Evolutionary conservation across 352 stramenopile genomes (phyloP).

Genomic region (Phytopythium chamaehyphon): DNA sequence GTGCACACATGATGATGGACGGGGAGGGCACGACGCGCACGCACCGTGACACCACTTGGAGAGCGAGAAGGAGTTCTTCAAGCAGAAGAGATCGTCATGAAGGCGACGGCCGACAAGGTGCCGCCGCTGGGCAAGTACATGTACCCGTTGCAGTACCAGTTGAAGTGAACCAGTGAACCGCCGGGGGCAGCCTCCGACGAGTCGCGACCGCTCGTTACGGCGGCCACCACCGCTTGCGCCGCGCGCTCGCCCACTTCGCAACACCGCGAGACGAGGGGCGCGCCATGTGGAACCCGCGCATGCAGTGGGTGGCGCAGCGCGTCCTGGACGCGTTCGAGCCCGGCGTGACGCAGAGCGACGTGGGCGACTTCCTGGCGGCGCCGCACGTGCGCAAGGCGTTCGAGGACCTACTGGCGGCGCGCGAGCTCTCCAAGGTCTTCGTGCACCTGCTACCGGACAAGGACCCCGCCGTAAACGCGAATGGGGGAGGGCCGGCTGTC

Average conservation of each 20-base stretch:
- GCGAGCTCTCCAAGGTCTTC: conserved; percentile 73
- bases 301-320: conserved; percentile 79
- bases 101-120: too few relatives aligned
- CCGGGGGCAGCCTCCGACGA: too few relatives aligned
- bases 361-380: conserved; percentile 63
- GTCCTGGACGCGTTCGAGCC: conserved; percentile 81
- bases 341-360: conserved; percentile 38
- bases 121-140: neutral
- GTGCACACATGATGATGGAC: too few relatives aligned
- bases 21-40: too few relatives aligned
- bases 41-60: too few relatives aligned
- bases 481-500: neutral
- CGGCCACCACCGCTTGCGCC: too few relatives aligned
- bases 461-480: conserved; percentile 1
- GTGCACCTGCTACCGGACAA: conserved; percentile 54
- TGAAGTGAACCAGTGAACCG: too few relatives aligned
- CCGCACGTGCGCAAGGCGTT: conserved; percentile 56
- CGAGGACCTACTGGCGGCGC: conserved; percentile 68
- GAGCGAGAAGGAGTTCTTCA: too few relatives aligned
- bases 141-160: too few relatives aligned
- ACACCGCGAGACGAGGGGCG: neutral
- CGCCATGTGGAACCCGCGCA: conserved; percentile 68
- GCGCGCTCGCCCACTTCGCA: too few relatives aligned
- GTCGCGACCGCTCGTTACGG: too few relatives aligned
- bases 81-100: too few relatives aligned